phyloP scores from a whole-genome alignment of 108 stramenopile genomes.

The Fistulifera solaris region DNA sequence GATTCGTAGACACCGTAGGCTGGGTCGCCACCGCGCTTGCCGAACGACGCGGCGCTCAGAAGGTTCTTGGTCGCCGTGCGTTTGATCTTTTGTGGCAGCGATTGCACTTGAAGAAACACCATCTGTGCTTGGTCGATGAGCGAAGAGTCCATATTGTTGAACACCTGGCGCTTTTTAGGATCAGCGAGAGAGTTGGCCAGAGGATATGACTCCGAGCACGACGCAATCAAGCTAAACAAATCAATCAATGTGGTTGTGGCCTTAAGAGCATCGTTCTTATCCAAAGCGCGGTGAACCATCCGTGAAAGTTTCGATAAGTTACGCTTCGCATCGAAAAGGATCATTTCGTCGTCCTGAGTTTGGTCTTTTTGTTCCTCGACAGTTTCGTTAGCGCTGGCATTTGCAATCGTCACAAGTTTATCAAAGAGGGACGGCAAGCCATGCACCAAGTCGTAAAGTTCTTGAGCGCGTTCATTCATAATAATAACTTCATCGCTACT shows the following conservation, averaged over 20 bases:
- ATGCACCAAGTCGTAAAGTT: slow-evolving; percentile 56
- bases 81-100: slow-evolving; percentile 52
- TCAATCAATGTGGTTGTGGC: slow-evolving; percentile 50
- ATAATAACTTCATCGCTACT: slow-evolving; percentile 74
- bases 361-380: slow-evolving; percentile 6
- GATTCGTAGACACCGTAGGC: slow-evolving; percentile 30
- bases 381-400: background rate
- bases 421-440: slow-evolving; percentile 55
- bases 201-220: slow-evolving; percentile 49
- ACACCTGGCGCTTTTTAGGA: background rate
- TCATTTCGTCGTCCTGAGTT: background rate
- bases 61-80: slow-evolving; percentile 41
- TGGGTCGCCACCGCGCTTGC: slow-evolving; percentile 14
- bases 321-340: slow-evolving; percentile 9
- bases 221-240: slow-evolving; percentile 55
- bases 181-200: slow-evolving; percentile 52
- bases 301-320: slow-evolving; percentile 48
- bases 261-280: slow-evolving; percentile 50
- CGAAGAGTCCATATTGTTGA: slow-evolving; percentile 13
- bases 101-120: slow-evolving; percentile 78
- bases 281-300: slow-evolving; percentile 59
- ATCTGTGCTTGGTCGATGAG: slow-evolving; percentile 65
- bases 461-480: slow-evolving; percentile 70
- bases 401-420: slow-evolving; percentile 21
- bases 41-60: slow-evolving; percentile 25